Evolutionary conservation across 2,329 filamentous ascomycete genomes (phyloP).

Genomic region (Exophiala spinifera): DNA sequence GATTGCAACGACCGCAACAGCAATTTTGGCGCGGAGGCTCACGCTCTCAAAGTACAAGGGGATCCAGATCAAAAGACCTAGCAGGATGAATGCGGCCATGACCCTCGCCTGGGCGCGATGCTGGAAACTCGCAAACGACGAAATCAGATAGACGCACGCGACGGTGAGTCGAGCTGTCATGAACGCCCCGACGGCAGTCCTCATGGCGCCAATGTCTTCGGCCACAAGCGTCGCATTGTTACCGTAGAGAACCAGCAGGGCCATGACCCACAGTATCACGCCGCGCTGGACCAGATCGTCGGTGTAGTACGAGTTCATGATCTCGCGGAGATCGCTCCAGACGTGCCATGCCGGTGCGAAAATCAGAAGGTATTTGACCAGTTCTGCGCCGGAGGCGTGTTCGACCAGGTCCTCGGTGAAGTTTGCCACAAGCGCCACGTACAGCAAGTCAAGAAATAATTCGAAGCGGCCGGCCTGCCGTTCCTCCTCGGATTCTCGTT

Average conservation of each 20-base stretch:
- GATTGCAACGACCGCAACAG: slow-evolving; percentile 28
- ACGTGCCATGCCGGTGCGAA: slow-evolving; percentile 47
- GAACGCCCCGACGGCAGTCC: slow-evolving; percentile 48
- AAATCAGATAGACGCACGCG: slow-evolving; percentile 39
- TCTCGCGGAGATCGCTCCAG: slow-evolving; percentile 50
- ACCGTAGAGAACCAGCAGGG: slow-evolving; percentile 47
- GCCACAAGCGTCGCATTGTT: slow-evolving; percentile 49
- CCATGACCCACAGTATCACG: slow-evolving; percentile 52
- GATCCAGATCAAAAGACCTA: slow-evolving; percentile 43
- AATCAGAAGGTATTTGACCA: slow-evolving; percentile 50
- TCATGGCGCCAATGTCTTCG: slow-evolving; percentile 45
- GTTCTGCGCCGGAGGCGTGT: slow-evolving; percentile 42
- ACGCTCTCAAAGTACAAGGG: slow-evolving; percentile 46
- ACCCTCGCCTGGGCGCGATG: slow-evolving; percentile 48
- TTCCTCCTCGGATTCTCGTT: slow-evolving; percentile 45
- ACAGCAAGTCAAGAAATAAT: slow-evolving; percentile 51
- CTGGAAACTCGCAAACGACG: slow-evolving; percentile 48
- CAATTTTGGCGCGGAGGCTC: slow-evolving; percentile 42
- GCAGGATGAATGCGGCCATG: slow-evolving; percentile 42
- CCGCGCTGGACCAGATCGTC: slow-evolving; percentile 50
- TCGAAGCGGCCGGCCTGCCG: slow-evolving; percentile 47
- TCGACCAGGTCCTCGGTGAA: slow-evolving; percentile 50
- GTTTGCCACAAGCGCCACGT: slow-evolving; percentile 45
- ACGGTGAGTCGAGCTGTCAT: slow-evolving; percentile 45
- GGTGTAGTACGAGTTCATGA: slow-evolving; percentile 54